A percentile compares a stretch with the other conserved stretches of the same genome.
These are phyloP conservation scores for Clitoria ternatea DNA, from an alignment of 306 rosid genomes.

Conservation along the genomic window DNA sequence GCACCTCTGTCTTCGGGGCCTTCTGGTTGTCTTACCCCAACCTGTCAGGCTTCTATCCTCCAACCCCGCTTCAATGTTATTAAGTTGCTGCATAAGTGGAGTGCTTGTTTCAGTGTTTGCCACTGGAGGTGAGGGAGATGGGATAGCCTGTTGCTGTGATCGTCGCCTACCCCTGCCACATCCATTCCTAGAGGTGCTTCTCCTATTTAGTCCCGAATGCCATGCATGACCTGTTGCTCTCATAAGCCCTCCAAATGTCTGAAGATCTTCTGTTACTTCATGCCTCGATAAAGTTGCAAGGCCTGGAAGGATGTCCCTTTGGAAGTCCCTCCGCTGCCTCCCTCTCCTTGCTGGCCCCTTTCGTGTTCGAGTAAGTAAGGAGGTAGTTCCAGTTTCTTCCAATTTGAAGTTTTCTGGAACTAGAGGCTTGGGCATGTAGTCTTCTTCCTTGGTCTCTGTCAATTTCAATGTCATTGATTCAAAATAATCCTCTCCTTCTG, in stretches of 20 bases:
- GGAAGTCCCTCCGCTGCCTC: conserved; percentile 97
- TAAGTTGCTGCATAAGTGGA: conserved; percentile 55
- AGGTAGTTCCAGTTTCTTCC: conserved; percentile 57
- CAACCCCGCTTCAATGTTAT: conserved; percentile 58
- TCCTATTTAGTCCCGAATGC: conserved; percentile 70
- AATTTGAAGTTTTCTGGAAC: conserved; percentile 61
- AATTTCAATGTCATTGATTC: conserved; percentile 76
- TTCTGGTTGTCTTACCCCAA: conserved; percentile 95
- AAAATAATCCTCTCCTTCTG: conserved; percentile 66
- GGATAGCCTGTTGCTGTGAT: conserved; percentile 35
- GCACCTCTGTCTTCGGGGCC: conserved; percentile 86
- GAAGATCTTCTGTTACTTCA: conserved; percentile 96
- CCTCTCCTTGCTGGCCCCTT: conserved; percentile 85
- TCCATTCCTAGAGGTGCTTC: conserved; percentile 76
- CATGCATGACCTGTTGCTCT: conserved; percentile 88
- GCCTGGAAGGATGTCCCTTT: conserved; percentile 97
- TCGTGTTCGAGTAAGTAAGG: conserved; percentile 46
- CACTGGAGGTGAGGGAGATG: conserved; percentile 55
- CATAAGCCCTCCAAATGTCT: conserved; percentile 94
- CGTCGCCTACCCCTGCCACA: conserved; percentile 82
- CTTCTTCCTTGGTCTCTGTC: conserved; percentile 67
- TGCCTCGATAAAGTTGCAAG: conserved; percentile 83
- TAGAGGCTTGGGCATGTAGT: conserved; percentile 85
- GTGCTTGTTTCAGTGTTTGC: conserved; percentile 37
- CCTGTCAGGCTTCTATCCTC: conserved; percentile 90